These are phyloP conservation scores for Plectosphaerella sp. DNA, from an alignment of 2,329 filamentous ascomycete genomes.

Conservation along the genomic window DNA sequence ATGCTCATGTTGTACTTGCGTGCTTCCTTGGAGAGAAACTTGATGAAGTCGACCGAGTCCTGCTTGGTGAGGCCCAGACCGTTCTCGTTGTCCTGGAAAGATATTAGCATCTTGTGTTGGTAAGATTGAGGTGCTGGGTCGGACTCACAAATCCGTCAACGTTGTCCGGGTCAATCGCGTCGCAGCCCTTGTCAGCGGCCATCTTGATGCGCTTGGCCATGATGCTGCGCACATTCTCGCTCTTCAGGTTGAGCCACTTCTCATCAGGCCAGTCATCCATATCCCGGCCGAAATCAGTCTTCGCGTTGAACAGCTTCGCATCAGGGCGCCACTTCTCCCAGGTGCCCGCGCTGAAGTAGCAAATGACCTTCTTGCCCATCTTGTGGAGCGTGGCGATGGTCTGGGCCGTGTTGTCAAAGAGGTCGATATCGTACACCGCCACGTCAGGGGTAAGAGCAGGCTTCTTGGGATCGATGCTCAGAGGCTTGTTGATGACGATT, in stretches of 20 bases:
- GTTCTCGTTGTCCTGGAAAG: conserved; percentile 49
- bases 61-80: conserved; percentile 53
- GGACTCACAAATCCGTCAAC: conserved; percentile 57
- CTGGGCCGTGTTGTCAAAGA: conserved; percentile 49
- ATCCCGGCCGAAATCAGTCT: conserved; percentile 50
- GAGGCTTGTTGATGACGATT: conserved; percentile 47
- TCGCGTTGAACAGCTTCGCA: conserved; percentile 41
- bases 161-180: conserved; percentile 69
- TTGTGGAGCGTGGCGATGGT: conserved; percentile 52
- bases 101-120: background rate
- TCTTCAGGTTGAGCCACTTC: conserved; percentile 60
- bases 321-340: conserved; percentile 63
- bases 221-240: conserved; percentile 55
- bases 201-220: conserved; percentile 60
- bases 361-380: conserved; percentile 59
- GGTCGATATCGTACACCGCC: conserved; percentile 41
- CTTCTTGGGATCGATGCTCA: conserved; percentile 33
- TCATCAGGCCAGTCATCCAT: conserved; percentile 64
- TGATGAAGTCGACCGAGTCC: conserved; percentile 55
- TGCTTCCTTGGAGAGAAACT: conserved; percentile 56
- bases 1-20: conserved; percentile 50
- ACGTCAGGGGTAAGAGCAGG: conserved; percentile 39
- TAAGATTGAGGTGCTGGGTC: background rate
- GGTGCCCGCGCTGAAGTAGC: conserved; percentile 71
- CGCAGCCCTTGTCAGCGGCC: conserved; percentile 59